These are phyloP conservation scores for Pterocarpus macrocarpus DNA, from an alignment of 306 rosid species.

Conservation along the genomic window DNA sequence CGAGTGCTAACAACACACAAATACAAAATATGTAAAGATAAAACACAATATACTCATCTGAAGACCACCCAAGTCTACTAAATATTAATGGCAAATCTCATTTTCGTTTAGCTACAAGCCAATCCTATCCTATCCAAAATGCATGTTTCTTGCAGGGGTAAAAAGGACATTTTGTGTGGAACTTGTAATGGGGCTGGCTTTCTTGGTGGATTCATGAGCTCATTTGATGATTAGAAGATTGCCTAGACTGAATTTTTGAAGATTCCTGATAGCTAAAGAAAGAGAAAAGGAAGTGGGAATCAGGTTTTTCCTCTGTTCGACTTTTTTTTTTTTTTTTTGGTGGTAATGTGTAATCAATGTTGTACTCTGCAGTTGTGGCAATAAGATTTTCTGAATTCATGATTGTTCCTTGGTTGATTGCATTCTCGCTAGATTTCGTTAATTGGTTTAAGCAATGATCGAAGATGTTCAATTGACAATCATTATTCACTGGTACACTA, in stretches of 20 bases:
- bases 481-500: background rate
- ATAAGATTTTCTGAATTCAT: conserved; percentile 41
- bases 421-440: background rate
- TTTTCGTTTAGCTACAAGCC: conserved; percentile 13
- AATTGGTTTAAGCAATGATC: background rate
- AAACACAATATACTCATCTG: background rate
- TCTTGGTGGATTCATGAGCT: conserved; percentile 90
- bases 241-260: conserved; percentile 30
- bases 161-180: conserved; percentile 86
- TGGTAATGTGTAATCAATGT: background rate
- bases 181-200: conserved; percentile 97
- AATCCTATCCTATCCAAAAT: conserved; percentile 1
- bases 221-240: conserved; percentile 68
- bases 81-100: conserved; percentile 16
- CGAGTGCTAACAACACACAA: background rate
- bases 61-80: background rate
- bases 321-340: conserved; percentile 39
- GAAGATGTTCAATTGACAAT: background rate
- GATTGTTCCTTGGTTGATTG: conserved; percentile 14
- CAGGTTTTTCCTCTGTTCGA: conserved; percentile 34
- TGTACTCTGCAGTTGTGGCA: conserved; percentile 26
- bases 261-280: conserved; percentile 20
- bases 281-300: conserved; percentile 38
- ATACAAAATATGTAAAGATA: background rate
- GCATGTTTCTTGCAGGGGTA: conserved; percentile 77